Conservation (phyloP, 2,329 filamentous ascomycete species). For the Blastomyces silverae region DNA sequence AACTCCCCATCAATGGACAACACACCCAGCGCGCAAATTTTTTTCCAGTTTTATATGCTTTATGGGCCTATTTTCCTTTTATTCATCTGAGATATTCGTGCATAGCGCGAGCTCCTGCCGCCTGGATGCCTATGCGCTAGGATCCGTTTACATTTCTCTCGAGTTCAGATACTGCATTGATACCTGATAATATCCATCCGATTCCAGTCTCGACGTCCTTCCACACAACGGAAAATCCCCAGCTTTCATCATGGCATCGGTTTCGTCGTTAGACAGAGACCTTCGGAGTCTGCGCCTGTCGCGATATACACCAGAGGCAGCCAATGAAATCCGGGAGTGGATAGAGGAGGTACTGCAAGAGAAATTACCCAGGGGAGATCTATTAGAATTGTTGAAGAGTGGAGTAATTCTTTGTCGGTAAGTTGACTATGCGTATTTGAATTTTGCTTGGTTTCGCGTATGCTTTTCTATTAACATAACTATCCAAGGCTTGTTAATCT, state of each 20-base stretch:
- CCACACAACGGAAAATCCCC: background rate
- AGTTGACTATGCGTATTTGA: constrained; percentile 26
- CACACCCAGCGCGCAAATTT: background rate
- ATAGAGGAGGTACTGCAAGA: constrained; percentile 76
- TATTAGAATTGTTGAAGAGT: constrained; percentile 82
- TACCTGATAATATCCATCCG: background rate
- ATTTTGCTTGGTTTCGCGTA: constrained; percentile 16
- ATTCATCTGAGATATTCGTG: background rate
- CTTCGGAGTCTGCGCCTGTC: constrained; percentile 87
- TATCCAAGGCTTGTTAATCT: constrained; percentile 68
- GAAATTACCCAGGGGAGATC: constrained; percentile 62
- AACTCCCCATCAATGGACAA: background rate
- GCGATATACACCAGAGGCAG: constrained; percentile 85
- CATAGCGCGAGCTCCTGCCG: background rate
- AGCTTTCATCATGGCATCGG: constrained; percentile 67
- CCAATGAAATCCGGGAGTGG: constrained; percentile 77
- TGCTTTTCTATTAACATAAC: constrained; percentile 24
- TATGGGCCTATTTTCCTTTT: background rate
- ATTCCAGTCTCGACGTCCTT: background rate
- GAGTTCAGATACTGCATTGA: no score
- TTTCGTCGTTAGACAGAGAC: constrained; percentile 89
- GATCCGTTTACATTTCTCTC: background rate
- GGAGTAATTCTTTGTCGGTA: constrained; percentile 90
- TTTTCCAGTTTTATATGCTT: background rate
- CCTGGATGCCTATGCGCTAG: constrained; percentile 2